phyloP scores from a whole-genome alignment of 2,329 filamentous ascomycete genomes.

The Ceratocystis ficicola region DNA sequence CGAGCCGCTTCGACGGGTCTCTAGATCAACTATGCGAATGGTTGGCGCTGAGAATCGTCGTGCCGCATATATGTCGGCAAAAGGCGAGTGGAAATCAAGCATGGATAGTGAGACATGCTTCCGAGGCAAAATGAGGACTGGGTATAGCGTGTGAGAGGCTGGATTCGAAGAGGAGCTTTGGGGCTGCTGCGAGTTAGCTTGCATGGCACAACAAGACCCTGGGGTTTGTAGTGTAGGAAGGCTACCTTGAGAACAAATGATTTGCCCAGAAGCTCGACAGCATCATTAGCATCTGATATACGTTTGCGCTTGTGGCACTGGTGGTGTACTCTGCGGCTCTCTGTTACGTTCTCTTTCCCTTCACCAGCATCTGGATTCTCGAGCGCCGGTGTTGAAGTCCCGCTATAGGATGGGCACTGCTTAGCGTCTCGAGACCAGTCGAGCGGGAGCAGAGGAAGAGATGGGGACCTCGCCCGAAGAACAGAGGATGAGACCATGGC shows the following conservation, averaged over 20 bases:
- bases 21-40: constrained; percentile 51
- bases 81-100: constrained; percentile 44
- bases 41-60: constrained; percentile 49
- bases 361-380: constrained; percentile 10
- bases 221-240: not conserved
- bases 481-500: constrained; percentile 7
- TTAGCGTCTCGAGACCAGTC: constrained; percentile 5
- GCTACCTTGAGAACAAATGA: constrained; percentile 17
- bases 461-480: constrained; percentile 16
- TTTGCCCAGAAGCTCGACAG: constrained; percentile 16
- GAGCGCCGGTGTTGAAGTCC: constrained; percentile 10
- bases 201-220: not conserved
- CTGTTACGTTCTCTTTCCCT: constrained; percentile 9
- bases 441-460: constrained; percentile 15
- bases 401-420: constrained; percentile 8
- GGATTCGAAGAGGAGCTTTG: constrained; percentile 42
- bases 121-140: constrained; percentile 51
- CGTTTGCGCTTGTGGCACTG: constrained; percentile 19
- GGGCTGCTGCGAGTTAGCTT: constrained; percentile 32
- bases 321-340: not conserved
- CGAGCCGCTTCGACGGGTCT: constrained; percentile 44
- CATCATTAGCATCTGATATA: constrained; percentile 17
- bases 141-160: constrained; percentile 45
- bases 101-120: constrained; percentile 48
- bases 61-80: constrained; percentile 37